A percentile compares a stretch with the other conserved stretches of the same genome.
Evolutionary conservation across 1,284 basidiomycete species (phyloP).

Genomic region (Cerrena zonata): DNA sequence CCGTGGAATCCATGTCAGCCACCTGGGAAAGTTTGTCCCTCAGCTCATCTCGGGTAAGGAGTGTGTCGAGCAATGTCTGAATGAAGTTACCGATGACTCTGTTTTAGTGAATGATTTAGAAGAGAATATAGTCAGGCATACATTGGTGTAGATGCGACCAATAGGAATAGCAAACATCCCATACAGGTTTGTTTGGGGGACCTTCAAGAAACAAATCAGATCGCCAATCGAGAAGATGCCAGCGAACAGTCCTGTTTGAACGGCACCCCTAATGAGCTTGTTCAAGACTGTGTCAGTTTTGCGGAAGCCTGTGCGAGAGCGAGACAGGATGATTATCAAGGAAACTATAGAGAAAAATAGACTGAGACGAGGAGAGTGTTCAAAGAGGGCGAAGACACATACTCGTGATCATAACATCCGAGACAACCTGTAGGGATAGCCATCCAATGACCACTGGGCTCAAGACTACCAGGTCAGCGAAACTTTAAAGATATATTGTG

Average conservation of each 20-base stretch:
- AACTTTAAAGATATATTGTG: not conserved
- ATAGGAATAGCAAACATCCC: constrained; percentile 41
- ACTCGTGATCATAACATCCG: constrained; percentile 39
- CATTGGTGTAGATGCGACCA: constrained; percentile 40
- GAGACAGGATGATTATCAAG: constrained; percentile 32
- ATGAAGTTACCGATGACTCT: not conserved
- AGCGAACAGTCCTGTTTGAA: constrained; percentile 43
- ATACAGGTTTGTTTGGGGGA: constrained; percentile 33
- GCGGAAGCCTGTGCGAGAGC: constrained; percentile 39
- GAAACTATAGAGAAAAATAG: constrained; percentile 15
- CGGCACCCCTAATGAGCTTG: constrained; percentile 39
- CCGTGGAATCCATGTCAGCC: constrained; percentile 8
- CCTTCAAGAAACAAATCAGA: constrained; percentile 33
- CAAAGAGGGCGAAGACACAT: not conserved
- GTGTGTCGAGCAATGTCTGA: constrained; percentile 16
- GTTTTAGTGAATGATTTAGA: not conserved
- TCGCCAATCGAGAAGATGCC: constrained; percentile 40
- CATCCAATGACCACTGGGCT: constrained; percentile 30
- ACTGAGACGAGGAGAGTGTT: not conserved
- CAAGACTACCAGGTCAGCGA: constrained; percentile 12
- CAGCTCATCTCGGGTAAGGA: constrained; percentile 13
- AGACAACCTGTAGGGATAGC: constrained; percentile 35
- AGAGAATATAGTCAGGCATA: constrained; percentile 18
- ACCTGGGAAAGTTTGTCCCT: constrained; percentile 11
- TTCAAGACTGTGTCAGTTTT: constrained; percentile 41